Evolutionary conservation across 495 filamentous ascomycete genomes (phyloP), one percentile per base, ranked within the genome.

Genomic region (Lichenothelia convexa): DNA sequence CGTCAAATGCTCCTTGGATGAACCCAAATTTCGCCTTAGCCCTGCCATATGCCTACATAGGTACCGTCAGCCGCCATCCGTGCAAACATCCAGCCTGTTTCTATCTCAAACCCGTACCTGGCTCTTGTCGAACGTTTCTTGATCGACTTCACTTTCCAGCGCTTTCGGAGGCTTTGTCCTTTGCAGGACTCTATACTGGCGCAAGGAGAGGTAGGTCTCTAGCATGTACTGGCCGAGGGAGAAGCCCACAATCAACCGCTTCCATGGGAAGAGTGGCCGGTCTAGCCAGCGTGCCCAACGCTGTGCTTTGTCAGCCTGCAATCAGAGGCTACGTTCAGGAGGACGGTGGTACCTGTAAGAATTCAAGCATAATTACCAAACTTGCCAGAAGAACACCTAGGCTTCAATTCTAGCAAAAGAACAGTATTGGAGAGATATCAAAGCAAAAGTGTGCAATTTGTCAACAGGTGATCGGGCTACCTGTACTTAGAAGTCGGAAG

Each of bases 191-290:
- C 70, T 66, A 50, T 93, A 93, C 51, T 97, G 89, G 18, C 91
- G 81, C 30, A 78, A 58, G 13, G 79, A 80, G 3, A 97, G 68
- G 52, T 82, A 78, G 35, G 74, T 72, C 50, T 95, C 89, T 45
- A 97, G 76, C 32, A 80, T 51, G 53, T 78, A 94, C 53, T 97
- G 84, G 31, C 72, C 79, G 41, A 93, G 43, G 8, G 84, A 86
- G 61, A 97, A 95, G 37, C 83, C 80, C 38, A 94, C 71, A 47
- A 97, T 82, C 40, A 97, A 72, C 51, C 70, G 75, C 75, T 95
- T 97, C 89, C 89, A 97, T 36, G 91, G 87, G 62, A 95, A 89
- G 45, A 77, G 62, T 36, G 89, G 87, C 46, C 80, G 73, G 65
- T 97, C 91, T 32, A 95, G 75, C 52, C 75, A 70, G 56, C 71